Conservation (phyloP, 441 rosid genomes). For the Geranium incanum region DNA sequence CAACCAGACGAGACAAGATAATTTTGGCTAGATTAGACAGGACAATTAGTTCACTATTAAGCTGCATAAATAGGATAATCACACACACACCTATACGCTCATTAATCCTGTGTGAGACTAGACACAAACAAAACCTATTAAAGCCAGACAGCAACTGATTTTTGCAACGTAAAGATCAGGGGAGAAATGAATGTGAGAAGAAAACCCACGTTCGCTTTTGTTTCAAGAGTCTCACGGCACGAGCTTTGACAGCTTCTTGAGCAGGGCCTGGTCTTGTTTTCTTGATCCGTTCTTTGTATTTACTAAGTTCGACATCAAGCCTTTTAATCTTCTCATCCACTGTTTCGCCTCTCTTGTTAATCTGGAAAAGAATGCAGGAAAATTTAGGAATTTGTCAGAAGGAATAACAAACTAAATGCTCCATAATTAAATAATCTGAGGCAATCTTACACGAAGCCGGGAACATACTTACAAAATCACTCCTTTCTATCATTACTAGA, state of each 20-base stretch:
- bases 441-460: neutral
- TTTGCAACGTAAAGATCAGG: neutral
- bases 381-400: neutral
- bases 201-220: slow-evolving; percentile 73
- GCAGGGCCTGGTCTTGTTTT: slow-evolving; percentile 82
- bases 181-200: neutral
- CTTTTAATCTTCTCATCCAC: slow-evolving; percentile 82
- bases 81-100: too few relatives aligned
- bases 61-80: too few relatives aligned
- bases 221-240: slow-evolving; percentile 87
- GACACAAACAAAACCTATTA: neutral
- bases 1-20: too few relatives aligned
- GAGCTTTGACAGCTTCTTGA: slow-evolving; percentile 80
- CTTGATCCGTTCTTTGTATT: slow-evolving; percentile 73
- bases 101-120: too few relatives aligned
- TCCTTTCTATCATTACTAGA: neutral
- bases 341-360: slow-evolving; percentile 74
- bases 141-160: neutral
- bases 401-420: neutral
- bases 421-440: neutral
- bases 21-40: too few relatives aligned
- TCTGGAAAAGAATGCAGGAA: slow-evolving; percentile 31
- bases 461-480: neutral
- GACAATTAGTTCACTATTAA: too few relatives aligned
- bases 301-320: slow-evolving; percentile 67